Conservation (phyloP, 257 asterid genomes). For the Linderniella brevidens region DNA sequence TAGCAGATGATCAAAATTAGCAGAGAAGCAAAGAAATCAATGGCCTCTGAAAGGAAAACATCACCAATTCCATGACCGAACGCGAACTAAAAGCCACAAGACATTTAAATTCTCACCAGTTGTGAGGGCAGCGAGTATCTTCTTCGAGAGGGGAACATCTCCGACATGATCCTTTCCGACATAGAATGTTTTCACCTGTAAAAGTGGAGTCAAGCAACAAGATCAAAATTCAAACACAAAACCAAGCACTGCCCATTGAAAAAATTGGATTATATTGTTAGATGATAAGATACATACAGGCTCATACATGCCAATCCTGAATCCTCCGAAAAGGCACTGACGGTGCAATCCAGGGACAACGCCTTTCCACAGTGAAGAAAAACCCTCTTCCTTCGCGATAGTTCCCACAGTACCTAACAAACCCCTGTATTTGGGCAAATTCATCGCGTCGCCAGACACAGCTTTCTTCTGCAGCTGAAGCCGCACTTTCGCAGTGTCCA, state of each 20-base stretch:
- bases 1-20: too few relatives aligned
- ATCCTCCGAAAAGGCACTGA: slow-evolving; percentile 86
- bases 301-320: slow-evolving; percentile 87
- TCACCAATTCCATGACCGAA: not conserved
- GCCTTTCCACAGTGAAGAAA: slow-evolving; percentile 81
- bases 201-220: slow-evolving; percentile 1
- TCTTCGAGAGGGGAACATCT: slow-evolving; percentile 81
- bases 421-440: slow-evolving; percentile 79
- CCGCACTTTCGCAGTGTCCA: slow-evolving; percentile 96
- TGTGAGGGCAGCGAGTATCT: slow-evolving; percentile 88
- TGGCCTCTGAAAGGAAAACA: not conserved
- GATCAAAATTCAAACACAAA: slow-evolving; percentile 3
- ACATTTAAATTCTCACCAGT: slow-evolving; percentile 45
- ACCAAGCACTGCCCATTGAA: slow-evolving; percentile 1
- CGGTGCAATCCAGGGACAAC: slow-evolving; percentile 95
- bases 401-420: slow-evolving; percentile 91
- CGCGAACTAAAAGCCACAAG: not conserved
- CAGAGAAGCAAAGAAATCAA: not conserved
- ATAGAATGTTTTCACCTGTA: slow-evolving; percentile 61
- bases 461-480: slow-evolving; percentile 91
- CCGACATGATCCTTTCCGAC: slow-evolving; percentile 96
- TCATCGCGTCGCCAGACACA: slow-evolving; percentile 43
- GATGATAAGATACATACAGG: slow-evolving; percentile 41
- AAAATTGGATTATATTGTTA: not conserved
- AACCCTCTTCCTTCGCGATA: slow-evolving; percentile 91